These are phyloP conservation scores for Leccinellum rugosiceps DNA, from an alignment of 768 basidiomycete genomes.

Conservation along the genomic window DNA sequence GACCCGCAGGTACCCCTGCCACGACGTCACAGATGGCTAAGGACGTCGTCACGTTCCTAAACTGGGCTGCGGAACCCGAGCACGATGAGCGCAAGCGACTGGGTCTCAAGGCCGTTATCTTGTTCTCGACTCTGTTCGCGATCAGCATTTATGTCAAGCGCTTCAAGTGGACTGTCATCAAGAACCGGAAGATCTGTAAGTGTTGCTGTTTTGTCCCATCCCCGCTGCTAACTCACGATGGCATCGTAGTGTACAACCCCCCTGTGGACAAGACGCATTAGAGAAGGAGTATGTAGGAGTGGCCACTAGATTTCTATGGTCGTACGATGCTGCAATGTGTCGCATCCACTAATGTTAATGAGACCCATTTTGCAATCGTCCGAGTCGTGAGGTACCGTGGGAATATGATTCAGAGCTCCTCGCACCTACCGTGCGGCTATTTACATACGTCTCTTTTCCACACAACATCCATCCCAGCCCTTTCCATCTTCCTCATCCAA, in stretches of 20 bases:
- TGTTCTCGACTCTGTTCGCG: conserved; percentile 82
- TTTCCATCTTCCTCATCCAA: neutral
- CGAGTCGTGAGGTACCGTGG: conserved; percentile 14
- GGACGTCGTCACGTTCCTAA: conserved; percentile 93
- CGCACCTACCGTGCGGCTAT: neutral
- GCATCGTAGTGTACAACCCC: conserved; percentile 37
- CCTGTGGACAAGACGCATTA: conserved; percentile 35
- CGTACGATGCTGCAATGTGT: conserved; percentile 18
- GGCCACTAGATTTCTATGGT: conserved; percentile 26
- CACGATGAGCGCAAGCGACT: conserved; percentile 97
- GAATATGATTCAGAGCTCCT: conserved; percentile 14
- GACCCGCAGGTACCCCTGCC: conserved; percentile 78
- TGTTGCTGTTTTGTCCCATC: conserved; percentile 14
- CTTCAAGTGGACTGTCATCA: conserved; percentile 91
- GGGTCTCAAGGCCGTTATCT: conserved; percentile 92
- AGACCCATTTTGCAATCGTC: conserved; percentile 7
- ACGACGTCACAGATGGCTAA: conserved; percentile 99
- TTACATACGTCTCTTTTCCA: conserved; percentile 9
- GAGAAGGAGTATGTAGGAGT: conserved; percentile 12
- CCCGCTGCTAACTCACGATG: conserved; percentile 5
- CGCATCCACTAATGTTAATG: conserved; percentile 28
- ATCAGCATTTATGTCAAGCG: conserved; percentile 88
- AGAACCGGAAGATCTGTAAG: conserved; percentile 90
- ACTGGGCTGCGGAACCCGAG: conserved; percentile 98
- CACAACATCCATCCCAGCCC: neutral